Evolutionary conservation across 163 green algal genomes (phyloP).

Genomic region (Prototheca wickerhamii): DNA sequence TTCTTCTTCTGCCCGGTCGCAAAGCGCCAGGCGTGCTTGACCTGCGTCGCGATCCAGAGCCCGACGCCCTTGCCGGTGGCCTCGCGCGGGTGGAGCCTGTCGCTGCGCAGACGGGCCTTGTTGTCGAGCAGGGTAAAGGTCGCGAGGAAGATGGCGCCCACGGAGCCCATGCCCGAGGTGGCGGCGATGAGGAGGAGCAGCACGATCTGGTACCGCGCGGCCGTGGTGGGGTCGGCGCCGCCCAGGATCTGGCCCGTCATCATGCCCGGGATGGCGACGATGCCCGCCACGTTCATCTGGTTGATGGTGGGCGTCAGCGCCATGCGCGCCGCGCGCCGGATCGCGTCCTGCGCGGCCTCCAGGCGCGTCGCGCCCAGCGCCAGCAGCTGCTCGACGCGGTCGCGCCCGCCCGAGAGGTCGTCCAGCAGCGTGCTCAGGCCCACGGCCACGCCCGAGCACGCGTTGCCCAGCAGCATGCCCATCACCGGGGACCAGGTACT

Average conservation of each 20-base stretch:
- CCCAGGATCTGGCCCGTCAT: conserved; percentile 86
- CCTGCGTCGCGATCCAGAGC: conserved; percentile 10
- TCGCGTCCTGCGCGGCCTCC: conserved; percentile 48
- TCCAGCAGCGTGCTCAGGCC: conserved; percentile 65
- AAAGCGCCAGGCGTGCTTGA: not conserved
- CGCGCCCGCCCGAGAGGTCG: conserved; percentile 48
- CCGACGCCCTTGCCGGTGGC: conserved; percentile 15
- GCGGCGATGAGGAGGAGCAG: conserved; percentile 69
- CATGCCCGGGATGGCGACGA: conserved; percentile 65
- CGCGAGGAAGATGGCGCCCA: conserved; percentile 20
- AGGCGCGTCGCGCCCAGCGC: conserved; percentile 57
- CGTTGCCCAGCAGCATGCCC: conserved; percentile 83
- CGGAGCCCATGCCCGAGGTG: conserved; percentile 26
- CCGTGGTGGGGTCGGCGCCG: conserved; percentile 54
- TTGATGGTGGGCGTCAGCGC: conserved; percentile 76
- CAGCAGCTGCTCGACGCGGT: conserved; percentile 66
- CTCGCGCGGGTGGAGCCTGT: conserved; percentile 12
- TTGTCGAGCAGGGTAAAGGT: conserved; percentile 20
- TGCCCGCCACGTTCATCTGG: conserved; percentile 72
- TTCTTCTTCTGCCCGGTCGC: too few relatives aligned
- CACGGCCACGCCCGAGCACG: conserved; percentile 61
- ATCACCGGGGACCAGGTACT: conserved; percentile 75
- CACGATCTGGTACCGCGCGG: conserved; percentile 67
- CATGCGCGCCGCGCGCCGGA: conserved; percentile 35
- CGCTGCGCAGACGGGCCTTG: conserved; percentile 20